Conservation (phyloP, 768 basidiomycete genomes). For the Pisolithus marmoratus region DNA sequence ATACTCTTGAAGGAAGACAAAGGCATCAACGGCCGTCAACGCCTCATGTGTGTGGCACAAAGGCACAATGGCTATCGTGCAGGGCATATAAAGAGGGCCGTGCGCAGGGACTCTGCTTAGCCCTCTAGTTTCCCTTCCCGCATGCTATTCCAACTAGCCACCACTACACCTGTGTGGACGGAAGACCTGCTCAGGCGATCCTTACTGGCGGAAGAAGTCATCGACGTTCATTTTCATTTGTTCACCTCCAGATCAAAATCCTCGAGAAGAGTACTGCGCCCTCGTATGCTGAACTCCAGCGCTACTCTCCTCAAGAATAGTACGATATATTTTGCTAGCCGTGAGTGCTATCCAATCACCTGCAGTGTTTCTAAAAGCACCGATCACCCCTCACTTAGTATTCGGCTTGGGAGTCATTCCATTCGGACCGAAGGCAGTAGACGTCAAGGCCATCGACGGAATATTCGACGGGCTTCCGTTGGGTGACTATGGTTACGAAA, state of each 20-base stretch:
- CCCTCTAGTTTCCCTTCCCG: no score
- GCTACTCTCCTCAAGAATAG: slow-evolving; percentile 19
- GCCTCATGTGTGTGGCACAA: no score
- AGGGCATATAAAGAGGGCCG: no score
- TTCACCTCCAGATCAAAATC: slow-evolving; percentile 17
- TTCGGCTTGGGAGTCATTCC: slow-evolving; percentile 6
- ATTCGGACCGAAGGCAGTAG: slow-evolving; percentile 9
- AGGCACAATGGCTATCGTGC: no score
- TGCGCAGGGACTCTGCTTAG: no score
- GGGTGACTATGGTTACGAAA: slow-evolving; percentile 26
- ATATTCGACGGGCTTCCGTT: slow-evolving; percentile 5
- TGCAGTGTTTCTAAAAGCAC: background rate
- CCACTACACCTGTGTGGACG: background rate
- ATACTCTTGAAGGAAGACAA: no score
- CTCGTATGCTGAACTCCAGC: slow-evolving; percentile 23
- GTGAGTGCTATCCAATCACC: slow-evolving; percentile 9
- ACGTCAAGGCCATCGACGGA: slow-evolving; percentile 9
- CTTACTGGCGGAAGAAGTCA: slow-evolving; percentile 21
- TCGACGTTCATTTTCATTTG: slow-evolving; percentile 28
- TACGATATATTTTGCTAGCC: slow-evolving; percentile 23
- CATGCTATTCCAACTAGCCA: no score
- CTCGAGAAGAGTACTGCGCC: slow-evolving; percentile 9
- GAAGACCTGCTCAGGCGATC: slow-evolving; percentile 20
- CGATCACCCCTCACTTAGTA: slow-evolving; percentile 9
- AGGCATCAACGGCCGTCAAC: no score